phyloP scores from a whole-genome alignment of 345 rosid genomes.

The Sapria himalayana region DNA sequence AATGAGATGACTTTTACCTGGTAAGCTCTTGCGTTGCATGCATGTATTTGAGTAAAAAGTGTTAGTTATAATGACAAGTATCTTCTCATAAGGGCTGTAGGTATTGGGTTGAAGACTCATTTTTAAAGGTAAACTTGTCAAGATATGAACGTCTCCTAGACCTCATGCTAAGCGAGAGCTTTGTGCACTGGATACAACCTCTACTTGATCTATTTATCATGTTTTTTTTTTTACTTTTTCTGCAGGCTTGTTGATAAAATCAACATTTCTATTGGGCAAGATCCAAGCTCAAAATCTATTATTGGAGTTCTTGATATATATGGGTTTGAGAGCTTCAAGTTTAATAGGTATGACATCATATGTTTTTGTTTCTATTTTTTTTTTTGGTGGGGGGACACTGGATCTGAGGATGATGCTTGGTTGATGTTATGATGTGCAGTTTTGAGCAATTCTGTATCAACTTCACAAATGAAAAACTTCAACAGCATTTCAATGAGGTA shows the following conservation, averaged over 20 bases:
- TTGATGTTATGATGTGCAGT: conserved; percentile 16
- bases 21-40: too few species aligned
- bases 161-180: too few species aligned
- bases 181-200: not conserved
- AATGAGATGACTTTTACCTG: too few species aligned
- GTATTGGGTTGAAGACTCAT: too few species aligned
- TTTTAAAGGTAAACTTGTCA: too few species aligned
- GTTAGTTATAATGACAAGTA: too few species aligned
- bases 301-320: conserved; percentile 99
- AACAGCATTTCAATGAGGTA: conserved; percentile 99
- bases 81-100: too few species aligned
- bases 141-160: too few species aligned
- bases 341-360: conserved; percentile 46
- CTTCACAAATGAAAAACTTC: conserved; percentile 95
- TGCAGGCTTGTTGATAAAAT: conserved; percentile 93
- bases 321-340: conserved; percentile 95
- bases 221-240: conserved; percentile 7
- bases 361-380: conserved; percentile 7
- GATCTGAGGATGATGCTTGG: conserved; percentile 11
- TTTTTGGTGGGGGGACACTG: too few species aligned
- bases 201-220: conserved; percentile 2
- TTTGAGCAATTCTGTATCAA: conserved; percentile 99
- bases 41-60: too few species aligned
- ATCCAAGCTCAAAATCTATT: conserved; percentile 82
- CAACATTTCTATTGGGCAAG: conserved; percentile 90